These are phyloP conservation scores for Rhypophila decipiens DNA, from an alignment of 495 filamentous ascomycete genomes.

Conservation along the genomic window DNA sequence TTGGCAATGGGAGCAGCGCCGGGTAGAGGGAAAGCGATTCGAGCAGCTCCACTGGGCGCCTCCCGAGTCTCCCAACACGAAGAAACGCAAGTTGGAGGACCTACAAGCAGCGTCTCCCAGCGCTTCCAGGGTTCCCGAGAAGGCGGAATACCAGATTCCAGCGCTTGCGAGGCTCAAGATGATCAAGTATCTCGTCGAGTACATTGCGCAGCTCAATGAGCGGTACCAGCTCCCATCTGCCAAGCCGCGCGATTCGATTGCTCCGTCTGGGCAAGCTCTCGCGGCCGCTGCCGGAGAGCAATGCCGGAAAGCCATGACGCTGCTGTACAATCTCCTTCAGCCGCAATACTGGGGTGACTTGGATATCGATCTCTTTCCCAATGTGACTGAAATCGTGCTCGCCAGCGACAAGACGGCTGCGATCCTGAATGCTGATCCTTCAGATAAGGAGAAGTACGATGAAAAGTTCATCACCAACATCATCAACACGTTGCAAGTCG, in stretches of 20 bases:
- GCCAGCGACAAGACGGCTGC: slow-evolving; percentile 60
- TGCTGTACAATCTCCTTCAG: slow-evolving; percentile 82
- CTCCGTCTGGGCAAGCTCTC: slow-evolving; percentile 41
- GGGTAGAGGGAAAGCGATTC: slow-evolving; percentile 50
- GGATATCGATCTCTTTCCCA: slow-evolving; percentile 84
- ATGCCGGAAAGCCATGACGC: slow-evolving; percentile 71
- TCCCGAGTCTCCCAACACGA: slow-evolving; percentile 66
- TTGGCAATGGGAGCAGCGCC: slow-evolving; percentile 85
- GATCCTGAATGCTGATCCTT: slow-evolving; percentile 71
- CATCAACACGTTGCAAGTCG: slow-evolving; percentile 85
- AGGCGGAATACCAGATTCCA: slow-evolving; percentile 63
- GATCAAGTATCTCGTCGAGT: slow-evolving; percentile 88
- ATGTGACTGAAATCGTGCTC: slow-evolving; percentile 77
- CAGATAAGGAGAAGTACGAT: slow-evolving; percentile 80
- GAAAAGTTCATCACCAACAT: slow-evolving; percentile 74
- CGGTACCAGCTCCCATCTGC: slow-evolving; percentile 68
- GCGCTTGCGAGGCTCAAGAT: slow-evolving; percentile 62
- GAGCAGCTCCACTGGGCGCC: slow-evolving; percentile 37
- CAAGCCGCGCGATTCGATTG: slow-evolving; percentile 49
- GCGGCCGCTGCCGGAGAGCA: slow-evolving; percentile 59
- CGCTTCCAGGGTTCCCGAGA: slow-evolving; percentile 45
- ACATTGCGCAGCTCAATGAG: slow-evolving; percentile 80
- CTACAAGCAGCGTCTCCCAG: slow-evolving; percentile 39
- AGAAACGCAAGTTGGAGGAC: slow-evolving; percentile 70
- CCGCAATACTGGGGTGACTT: slow-evolving; percentile 88